Conservation (phyloP, 768 basidiomycete genomes). For the Pleurotus eryngii region DNA sequence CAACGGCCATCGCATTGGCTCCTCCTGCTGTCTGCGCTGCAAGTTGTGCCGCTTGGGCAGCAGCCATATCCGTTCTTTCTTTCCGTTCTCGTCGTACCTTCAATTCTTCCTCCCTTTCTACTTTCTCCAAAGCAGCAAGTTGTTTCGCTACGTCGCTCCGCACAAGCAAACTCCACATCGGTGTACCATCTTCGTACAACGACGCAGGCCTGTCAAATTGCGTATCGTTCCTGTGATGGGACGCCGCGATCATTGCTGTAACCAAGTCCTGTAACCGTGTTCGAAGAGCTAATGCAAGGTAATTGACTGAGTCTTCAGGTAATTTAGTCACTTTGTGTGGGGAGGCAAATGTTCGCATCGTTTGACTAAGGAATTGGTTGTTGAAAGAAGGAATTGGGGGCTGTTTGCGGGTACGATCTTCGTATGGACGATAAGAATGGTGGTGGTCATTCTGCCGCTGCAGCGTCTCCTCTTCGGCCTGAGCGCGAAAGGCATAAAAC, state of each 20-base stretch:
- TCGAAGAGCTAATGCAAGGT: slow-evolving; percentile 76
- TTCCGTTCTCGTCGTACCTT: slow-evolving; percentile 72
- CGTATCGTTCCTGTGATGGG: slow-evolving; percentile 66
- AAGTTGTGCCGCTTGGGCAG: slow-evolving; percentile 63
- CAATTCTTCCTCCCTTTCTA: slow-evolving; percentile 83
- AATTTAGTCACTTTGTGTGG: slow-evolving; percentile 66
- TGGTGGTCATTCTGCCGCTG: slow-evolving; percentile 65
- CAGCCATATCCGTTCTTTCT: slow-evolving; percentile 69
- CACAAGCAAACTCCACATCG: slow-evolving; percentile 82
- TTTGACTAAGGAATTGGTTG: slow-evolving; percentile 56
- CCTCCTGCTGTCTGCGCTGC: slow-evolving; percentile 52
- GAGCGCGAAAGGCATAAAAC: not conserved
- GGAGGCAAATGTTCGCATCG: slow-evolving; percentile 64
- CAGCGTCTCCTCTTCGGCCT: slow-evolving; percentile 86
- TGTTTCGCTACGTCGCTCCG: slow-evolving; percentile 81
- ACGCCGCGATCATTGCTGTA: slow-evolving; percentile 62
- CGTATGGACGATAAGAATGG: slow-evolving; percentile 59
- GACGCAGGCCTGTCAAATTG: slow-evolving; percentile 66
- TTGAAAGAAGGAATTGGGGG: slow-evolving; percentile 69
- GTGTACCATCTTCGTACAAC: slow-evolving; percentile 60
- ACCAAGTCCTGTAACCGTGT: slow-evolving; percentile 70
- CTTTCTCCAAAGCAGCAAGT: slow-evolving; percentile 68
- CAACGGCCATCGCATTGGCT: slow-evolving; percentile 17
- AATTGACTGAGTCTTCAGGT: slow-evolving; percentile 71
- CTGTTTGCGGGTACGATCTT: slow-evolving; percentile 80